Conservation (phyloP, 306 rosid genomes). For the Pyrus betulifolia region DNA sequence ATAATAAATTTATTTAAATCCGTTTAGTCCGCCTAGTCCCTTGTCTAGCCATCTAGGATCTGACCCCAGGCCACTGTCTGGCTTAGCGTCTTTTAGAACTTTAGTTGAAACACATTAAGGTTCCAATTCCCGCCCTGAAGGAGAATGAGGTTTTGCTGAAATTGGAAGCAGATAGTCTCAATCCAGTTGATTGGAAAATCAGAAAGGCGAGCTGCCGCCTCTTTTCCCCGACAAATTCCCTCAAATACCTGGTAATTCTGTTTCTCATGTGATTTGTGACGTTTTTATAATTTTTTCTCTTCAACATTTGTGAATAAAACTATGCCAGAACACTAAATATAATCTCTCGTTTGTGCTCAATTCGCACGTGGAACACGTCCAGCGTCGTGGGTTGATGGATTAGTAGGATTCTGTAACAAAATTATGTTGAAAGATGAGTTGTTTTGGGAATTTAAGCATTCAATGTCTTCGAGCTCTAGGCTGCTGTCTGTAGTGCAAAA, state of each 20-base stretch:
- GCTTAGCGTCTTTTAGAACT: background rate
- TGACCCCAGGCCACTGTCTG: too few relatives aligned
- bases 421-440: background rate
- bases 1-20: too few relatives aligned
- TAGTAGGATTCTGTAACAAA: background rate
- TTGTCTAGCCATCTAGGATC: too few relatives aligned
- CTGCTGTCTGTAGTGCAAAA: too few relatives aligned
- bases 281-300: too few relatives aligned
- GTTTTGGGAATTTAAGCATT: background rate
- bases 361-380: background rate
- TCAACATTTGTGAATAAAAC: too few relatives aligned
- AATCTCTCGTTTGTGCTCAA: background rate
- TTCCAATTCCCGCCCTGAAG: constrained; percentile 54
- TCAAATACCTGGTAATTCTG: constrained; percentile 42
- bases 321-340: background rate
- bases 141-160: constrained; percentile 45
- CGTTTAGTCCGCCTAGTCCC: too few relatives aligned
- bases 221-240: constrained; percentile 46
- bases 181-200: constrained; percentile 79
- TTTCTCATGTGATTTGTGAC: background rate
- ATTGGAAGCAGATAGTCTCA: constrained; percentile 55
- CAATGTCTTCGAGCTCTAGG: background rate
- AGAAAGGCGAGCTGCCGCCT: constrained; percentile 41
- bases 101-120: constrained; percentile 32
- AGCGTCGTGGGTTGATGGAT: background rate